Conservation (phyloP, 1,139 yeast genomes). For the Suhomyces coccinellae region DNA sequence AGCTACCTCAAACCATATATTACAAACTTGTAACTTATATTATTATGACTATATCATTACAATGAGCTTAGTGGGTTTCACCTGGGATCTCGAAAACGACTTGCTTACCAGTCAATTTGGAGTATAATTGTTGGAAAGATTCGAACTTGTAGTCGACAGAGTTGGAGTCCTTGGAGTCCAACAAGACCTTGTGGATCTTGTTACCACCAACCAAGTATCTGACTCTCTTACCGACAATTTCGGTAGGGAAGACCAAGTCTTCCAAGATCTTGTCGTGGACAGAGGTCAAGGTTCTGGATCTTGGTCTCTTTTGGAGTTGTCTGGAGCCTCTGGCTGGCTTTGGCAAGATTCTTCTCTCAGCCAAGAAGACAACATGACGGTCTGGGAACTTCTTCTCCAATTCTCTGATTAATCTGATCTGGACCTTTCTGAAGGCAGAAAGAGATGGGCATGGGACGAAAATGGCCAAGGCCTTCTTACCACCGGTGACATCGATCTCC, state of each 20-base stretch:
- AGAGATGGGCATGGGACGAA: constrained; percentile 98
- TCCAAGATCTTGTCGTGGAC: constrained; percentile 98
- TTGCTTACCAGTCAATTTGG: constrained; percentile 99
- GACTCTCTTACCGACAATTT: constrained; percentile 98
- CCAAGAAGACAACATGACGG: constrained; percentile 98
- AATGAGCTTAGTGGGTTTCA: constrained; percentile 42
- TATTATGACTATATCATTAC: constrained; percentile 11
- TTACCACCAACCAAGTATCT: constrained; percentile 99
- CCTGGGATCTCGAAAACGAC: constrained; percentile 97
- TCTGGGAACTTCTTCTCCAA: constrained; percentile 99
- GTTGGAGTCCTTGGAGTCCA: constrained; percentile 97
- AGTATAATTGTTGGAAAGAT: constrained; percentile 98
- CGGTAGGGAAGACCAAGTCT: constrained; percentile 99
- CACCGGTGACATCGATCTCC: constrained; percentile 97
- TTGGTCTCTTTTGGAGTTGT: constrained; percentile 98
- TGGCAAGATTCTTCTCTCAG: constrained; percentile 99
- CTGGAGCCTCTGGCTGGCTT: constrained; percentile 90
- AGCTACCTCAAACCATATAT: not conserved
- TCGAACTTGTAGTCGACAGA: constrained; percentile 99
- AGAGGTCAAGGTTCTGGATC: constrained; percentile 98
- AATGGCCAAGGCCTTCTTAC: constrained; percentile 98
- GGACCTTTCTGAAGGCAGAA: constrained; percentile 94
- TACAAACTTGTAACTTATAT: constrained; percentile 9
- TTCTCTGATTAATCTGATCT: constrained; percentile 97
- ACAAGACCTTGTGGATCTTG: constrained; percentile 97